Evolutionary conservation across 371 early-diverging fungal species (phyloP).

Genomic region (Rhizopus arrhizus): DNA sequence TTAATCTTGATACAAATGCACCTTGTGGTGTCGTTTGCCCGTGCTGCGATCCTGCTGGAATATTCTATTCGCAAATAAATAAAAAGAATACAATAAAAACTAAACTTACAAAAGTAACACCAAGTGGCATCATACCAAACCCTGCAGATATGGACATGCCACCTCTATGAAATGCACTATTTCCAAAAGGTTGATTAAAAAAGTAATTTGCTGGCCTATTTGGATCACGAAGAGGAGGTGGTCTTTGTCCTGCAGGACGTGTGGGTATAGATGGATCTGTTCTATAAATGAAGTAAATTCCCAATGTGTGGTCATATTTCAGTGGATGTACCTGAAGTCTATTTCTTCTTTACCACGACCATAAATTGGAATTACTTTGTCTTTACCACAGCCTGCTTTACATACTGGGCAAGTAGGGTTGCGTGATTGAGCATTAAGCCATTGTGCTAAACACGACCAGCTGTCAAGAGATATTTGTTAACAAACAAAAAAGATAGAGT

Average conservation of each 20-base stretch:
- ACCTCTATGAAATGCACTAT: conserved; percentile 49
- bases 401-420: conserved; percentile 79
- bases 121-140: conserved; percentile 63
- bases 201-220: conserved; percentile 47
- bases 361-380: conserved; percentile 80
- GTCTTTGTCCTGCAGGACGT: conserved; percentile 72
- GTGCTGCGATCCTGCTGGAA: conserved; percentile 26
- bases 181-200: conserved; percentile 56
- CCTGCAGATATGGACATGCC: conserved; percentile 56
- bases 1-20: conserved; percentile 68
- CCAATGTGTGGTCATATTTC: background rate
- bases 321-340: conserved; percentile 62
- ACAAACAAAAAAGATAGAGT: background rate
- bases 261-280: conserved; percentile 59
- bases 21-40: conserved; percentile 50
- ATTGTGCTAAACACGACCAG: conserved; percentile 76
- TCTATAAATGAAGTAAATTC: conserved; percentile 9
- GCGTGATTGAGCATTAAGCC: conserved; percentile 66
- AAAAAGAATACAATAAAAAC: background rate
- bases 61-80: conserved; percentile 25
- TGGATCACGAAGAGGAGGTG: conserved; percentile 60
- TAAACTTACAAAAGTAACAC: conserved; percentile 61
- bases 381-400: conserved; percentile 76
- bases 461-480: conserved; percentile 10
- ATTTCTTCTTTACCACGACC: conserved; percentile 74